phyloP scores from a whole-genome alignment of 257 asterid genomes.

The Eustoma russellianum region DNA sequence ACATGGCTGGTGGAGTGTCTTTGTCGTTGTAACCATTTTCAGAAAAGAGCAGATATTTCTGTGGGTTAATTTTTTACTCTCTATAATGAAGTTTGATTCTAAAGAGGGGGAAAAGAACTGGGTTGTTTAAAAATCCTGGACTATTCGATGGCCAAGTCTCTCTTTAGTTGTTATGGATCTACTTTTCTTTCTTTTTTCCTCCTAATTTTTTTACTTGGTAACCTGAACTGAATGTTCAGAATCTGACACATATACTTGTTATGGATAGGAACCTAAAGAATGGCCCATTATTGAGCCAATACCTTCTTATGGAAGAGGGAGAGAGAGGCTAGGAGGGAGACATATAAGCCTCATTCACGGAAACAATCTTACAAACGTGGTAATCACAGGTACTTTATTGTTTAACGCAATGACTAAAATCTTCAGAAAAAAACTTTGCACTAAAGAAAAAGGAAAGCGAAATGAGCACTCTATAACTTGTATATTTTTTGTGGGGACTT shows the following conservation, averaged over 20 bases:
- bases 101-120: no score
- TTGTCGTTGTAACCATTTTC: no score
- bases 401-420: background rate
- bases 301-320: slow-evolving; percentile 94
- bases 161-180: background rate
- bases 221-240: background rate
- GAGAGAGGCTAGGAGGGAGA: slow-evolving; percentile 87
- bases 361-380: slow-evolving; percentile 54
- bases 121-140: no score
- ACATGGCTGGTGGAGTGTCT: no score
- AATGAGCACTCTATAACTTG: no score
- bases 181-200: no score
- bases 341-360: slow-evolving; percentile 96
- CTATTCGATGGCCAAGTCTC: no score
- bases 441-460: background rate
- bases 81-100: no score
- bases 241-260: background rate
- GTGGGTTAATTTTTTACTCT: no score
- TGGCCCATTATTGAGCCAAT: slow-evolving; percentile 81
- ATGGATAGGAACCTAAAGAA: slow-evolving; percentile 64
- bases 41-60: no score
- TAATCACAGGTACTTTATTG: slow-evolving; percentile 59
- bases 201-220: background rate
- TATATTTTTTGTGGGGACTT: no score
- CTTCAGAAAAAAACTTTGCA: no score